Evolutionary conservation across 352 stramenopile genomes (phyloP), one percentile per base, ranked within the genome.

Genomic region (Plasmopara halstedii): DNA sequence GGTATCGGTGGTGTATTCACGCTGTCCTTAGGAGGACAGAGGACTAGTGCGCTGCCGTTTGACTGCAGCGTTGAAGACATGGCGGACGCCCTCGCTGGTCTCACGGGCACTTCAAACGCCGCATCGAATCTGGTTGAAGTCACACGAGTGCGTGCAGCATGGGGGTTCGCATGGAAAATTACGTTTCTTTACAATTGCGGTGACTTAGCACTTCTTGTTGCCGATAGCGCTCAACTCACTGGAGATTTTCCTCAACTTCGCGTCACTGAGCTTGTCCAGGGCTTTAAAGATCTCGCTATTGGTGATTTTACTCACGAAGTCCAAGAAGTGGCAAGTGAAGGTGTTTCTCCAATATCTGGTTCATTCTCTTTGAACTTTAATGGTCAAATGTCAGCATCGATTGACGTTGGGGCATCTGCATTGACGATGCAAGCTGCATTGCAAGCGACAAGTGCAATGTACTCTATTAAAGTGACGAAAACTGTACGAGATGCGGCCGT

Each of bases 281-380:
- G 56, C 11, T 48, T 52, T 13, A 29, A 15, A 20, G 41, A 60
- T 22, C 73, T 98, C 20, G 85, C 88, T 31, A 90, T 93, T 8
- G 87, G 85, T 6, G 69, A 94, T 39, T 98, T 96, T 67, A 97
- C 92, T 0, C 83, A 94, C 50, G 95, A 98, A 63, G 36, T 64
- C 15, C 56, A 64, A 18, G 56, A 64, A 26, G 45, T 64, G 6
- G 59, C 45, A 27, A 64, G 50, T 0, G 50, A 59, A 48, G 23
- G 35, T 18, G 49, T 55, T 8, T 34, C 62, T 7, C 25, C 47
- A 7, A 40, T 97, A 0, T 61, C 52, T 11, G 95, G 91, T 0
- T 79, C 61, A 8, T 98, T 98, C 60, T 70, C 62, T 13, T 66
- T 98, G 14, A 74, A 58, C 20, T 97, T 98, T 53, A 76, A 97